Evolutionary conservation across 202 grass and related monocot genomes (phyloP).

Genomic region (Panicum hallii): DNA sequence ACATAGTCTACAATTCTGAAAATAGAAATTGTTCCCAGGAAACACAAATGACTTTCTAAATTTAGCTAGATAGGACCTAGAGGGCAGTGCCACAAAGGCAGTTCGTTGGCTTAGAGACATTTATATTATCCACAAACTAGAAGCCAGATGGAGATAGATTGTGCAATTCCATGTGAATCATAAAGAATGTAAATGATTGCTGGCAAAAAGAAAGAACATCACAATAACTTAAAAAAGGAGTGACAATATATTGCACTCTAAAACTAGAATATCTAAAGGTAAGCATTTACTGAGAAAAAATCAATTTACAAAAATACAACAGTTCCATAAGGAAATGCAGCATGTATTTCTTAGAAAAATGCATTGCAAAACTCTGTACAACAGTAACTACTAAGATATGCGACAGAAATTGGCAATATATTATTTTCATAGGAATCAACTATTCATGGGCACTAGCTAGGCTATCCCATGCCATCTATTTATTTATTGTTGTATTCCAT

Average conservation of each 20-base stretch:
- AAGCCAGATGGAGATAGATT: background rate
- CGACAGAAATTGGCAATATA: background rate
- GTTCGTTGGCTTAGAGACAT: background rate
- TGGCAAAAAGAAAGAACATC: background rate
- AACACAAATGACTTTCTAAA: background rate
- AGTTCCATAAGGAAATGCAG: background rate
- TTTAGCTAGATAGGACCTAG: background rate
- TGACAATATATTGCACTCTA: background rate
- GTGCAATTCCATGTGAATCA: constrained; percentile 22
- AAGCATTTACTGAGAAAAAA: background rate
- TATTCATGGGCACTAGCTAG: background rate
- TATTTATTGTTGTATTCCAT: background rate
- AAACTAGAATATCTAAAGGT: background rate
- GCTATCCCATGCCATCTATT: background rate
- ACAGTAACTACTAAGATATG: background rate
- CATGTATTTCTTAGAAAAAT: background rate
- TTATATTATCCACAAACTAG: background rate
- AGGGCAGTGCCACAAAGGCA: background rate
- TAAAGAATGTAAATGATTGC: background rate
- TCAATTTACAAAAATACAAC: constrained; percentile 1
- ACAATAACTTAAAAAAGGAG: background rate
- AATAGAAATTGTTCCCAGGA: background rate
- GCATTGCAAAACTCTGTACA: background rate
- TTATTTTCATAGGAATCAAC: background rate
- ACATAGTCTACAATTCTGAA: background rate